Evolutionary conservation across 106 monocot species (phyloP), one percentile per base, ranked within the genome.

Genomic region (Agapanthus africanus): DNA sequence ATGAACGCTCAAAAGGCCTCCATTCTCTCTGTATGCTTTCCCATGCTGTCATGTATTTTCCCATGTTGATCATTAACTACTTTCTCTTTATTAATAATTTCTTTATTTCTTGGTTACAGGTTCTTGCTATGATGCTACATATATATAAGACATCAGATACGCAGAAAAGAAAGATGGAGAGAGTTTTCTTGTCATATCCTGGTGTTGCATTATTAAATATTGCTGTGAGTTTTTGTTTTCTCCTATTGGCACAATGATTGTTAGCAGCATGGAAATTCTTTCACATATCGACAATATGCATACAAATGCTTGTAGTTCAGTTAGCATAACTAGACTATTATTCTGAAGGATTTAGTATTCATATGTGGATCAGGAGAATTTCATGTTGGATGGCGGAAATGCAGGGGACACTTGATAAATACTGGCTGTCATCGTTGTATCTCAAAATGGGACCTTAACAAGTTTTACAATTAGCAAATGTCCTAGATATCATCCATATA

Each of bases 111-210:
- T 67, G 15, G n/a, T 32, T 47, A 15, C 40, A 74, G 74, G 74
- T 74, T 74, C 67, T 74, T 40, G 50, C 54, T 30, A 57, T 66
- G 66, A 74, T 74, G 74, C 54, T 74, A 27, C 26, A 67, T 40
- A 41, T 54, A 37, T 65, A 74, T 33, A 16, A 18, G 18, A 7
- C 5, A 65, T 30, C 66, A 10, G 66, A 66, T 32, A 74, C 66
- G 59, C 14, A 54, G 7, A 74, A 21, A 33, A 74, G 67, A 22
- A 74, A 59, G 25, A 57, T 57, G 31, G 54, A 41, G 40, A 74
- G 40, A 11, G 3, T 56, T 18, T 74, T 74, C 32, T 33, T 33
- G 27, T 32, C 26, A 32, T 54, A 28, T 54, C 66, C 66, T 67
- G 74, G 36, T 57, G 66, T 67, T 57, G 66, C 41, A 4, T 31